A percentile compares a stretch with the other conserved stretches of the same genome.
phyloP scores from a whole-genome alignment of 352 stramenopile genomes.

The Peronospora tabacina region DNA sequence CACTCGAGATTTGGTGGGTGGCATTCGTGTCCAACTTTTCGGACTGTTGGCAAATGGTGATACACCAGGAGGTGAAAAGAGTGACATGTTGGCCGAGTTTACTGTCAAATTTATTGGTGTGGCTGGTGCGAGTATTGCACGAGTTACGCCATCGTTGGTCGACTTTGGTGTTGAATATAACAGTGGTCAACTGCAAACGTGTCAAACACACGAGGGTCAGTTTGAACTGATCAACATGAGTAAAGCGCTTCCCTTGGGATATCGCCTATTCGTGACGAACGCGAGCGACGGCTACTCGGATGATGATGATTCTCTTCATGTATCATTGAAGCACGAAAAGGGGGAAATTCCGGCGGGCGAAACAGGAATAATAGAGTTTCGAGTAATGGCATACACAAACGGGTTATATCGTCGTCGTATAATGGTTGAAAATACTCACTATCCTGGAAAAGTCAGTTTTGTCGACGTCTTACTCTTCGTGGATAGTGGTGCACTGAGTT shows the following conservation, averaged over 20 bases:
- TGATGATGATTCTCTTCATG: conserved; percentile 57
- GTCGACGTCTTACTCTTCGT: conserved; percentile 81
- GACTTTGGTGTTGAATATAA: conserved; percentile 78
- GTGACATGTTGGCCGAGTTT: conserved; percentile 76
- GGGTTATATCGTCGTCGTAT: conserved; percentile 76
- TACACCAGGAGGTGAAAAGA: conserved; percentile 39
- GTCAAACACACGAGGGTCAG: conserved; percentile 48
- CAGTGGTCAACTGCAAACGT: conserved; percentile 31
- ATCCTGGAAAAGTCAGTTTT: conserved; percentile 67
- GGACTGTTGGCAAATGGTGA: conserved; percentile 18
- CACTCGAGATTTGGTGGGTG: conserved; percentile 72
- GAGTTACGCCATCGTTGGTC: conserved; percentile 52
- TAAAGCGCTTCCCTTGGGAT: conserved; percentile 65
- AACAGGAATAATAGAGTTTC: conserved; percentile 48
- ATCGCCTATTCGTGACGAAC: conserved; percentile 64
- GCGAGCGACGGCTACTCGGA: conserved; percentile 67
- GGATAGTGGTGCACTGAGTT: conserved; percentile 55
- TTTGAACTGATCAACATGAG: conserved; percentile 82
- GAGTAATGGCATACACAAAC: conserved; percentile 55
- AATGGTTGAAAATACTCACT: conserved; percentile 78
- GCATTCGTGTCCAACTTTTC: conserved; percentile 84
- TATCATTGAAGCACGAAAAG: conserved; percentile 64
- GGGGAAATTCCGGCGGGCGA: conserved; percentile 61
- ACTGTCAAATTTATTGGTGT: conserved; percentile 85
- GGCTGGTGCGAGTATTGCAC: conserved; percentile 68